Conservation (phyloP, 345 rosid species). For the Eucalyptus paniculata region DNA sequence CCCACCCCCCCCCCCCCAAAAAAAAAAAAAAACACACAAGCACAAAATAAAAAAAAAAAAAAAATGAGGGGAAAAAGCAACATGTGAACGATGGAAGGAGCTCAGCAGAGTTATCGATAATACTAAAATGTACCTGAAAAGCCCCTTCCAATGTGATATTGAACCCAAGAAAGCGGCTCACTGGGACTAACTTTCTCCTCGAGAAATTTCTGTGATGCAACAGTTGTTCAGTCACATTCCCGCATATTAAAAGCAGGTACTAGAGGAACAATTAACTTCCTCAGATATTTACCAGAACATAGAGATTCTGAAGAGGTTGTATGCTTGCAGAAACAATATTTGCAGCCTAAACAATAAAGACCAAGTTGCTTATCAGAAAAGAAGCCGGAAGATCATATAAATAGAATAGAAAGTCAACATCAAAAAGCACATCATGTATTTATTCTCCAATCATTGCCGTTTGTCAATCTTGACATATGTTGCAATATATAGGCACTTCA, state of each 20-base stretch:
- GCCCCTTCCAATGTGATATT: constrained; percentile 47
- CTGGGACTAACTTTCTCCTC: constrained; percentile 38
- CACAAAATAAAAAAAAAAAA: background rate
- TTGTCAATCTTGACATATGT: background rate
- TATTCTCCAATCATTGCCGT: background rate
- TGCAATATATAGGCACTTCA: background rate
- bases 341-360: constrained; percentile 34
- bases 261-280: background rate
- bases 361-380: background rate
- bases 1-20: background rate
- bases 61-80: background rate
- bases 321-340: constrained; percentile 69
- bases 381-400: background rate
- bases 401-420: background rate
- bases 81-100: background rate
- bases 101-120: background rate
- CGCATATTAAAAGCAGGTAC: background rate
- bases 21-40: background rate
- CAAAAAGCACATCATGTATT: background rate
- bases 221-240: background rate
- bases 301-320: constrained; percentile 68
- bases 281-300: constrained; percentile 33
- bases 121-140: constrained; percentile 34
- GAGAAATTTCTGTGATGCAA: constrained; percentile 28
- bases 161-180: constrained; percentile 41